Base-by-base conservation (phyloP, 768 basidiomycete species). In the Phylloporus rhodoxanthus region DNA sequence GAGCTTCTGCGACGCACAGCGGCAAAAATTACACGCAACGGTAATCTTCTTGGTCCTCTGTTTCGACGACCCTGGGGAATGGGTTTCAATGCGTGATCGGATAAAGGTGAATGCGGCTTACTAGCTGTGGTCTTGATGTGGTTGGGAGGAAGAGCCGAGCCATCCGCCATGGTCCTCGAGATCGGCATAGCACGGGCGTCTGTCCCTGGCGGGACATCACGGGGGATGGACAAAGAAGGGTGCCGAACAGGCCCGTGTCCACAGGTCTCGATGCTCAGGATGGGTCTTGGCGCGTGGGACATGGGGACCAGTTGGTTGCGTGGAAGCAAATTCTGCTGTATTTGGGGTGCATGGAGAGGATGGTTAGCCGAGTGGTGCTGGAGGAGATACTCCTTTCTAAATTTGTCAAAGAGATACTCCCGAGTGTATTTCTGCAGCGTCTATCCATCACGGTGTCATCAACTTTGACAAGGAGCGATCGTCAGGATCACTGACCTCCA, bases 11-110 rank as follows among this genome's bases (percentile, higher is more conserved):
- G 39, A 77, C 87, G 70, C 67, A 90, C 89, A 90, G 54, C 89
- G 84, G 72, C 89, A 91, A 67, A 91, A 91, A 67, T 91, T 90
- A 72, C 89, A 91, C 33, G 89, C 89, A 39, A 91, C 87, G 19
- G 85, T 88, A 47, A 91, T 91, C 69, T 91, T 90, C 74, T 89
- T 90, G 47, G 83, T 79, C 50, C 86, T 77, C 57, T 79, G 79
- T 57, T 84, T 84, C 54, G 75, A 74, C 29, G 80, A 78, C 64
- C 75, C 82, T 81, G 57, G 47, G 51, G 33, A 49, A 52, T 13
- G 42, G 30, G 60, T 29, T 57, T 51, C 55, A 56, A 56, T 49
- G 49, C 32, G 43, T 50, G 41, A 42, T 45, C 51, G 29, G 39
- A 32, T n/a, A 30, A 55, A 25, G 46, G 37, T 30, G 51, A 42